Base-by-base conservation (phyloP, 345 rosid species). In the Citrus australasica region DNA sequence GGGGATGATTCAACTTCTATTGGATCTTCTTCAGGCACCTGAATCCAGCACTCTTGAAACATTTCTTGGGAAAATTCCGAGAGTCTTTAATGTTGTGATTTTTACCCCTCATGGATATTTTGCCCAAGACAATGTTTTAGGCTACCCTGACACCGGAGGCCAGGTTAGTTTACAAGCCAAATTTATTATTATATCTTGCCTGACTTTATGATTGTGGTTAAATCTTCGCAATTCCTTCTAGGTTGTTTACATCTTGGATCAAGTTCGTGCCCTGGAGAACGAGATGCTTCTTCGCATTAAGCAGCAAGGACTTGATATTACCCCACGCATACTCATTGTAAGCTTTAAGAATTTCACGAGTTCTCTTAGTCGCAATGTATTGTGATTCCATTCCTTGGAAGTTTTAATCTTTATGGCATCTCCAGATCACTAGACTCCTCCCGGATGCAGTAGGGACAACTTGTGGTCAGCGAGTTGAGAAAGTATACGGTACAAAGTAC, bases 81-180 rank as follows among this genome's bases (percentile, higher is more conserved):
- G 93, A 96, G 98, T 94, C 64, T 92, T 94, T 83, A 93, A 93
- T 53, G 97, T 94, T 33, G 97, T 93, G 60, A 94, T 94, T 81
- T 89, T 94, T 81, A 83, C 97, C 69, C 98, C 98, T 19, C 98
- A 94, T 79, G 98, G 98, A 42, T 94, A 87, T 88, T 94, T 94
- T 42, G 98, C 97, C 42, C 98, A 93, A 77, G 97, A 91, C 89
- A 85, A 94, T 74, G 98, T 94, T 77, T 87, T 94, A 82, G 98
- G 98, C 9, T 94, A 91, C 85, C 98, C 98, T 9, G 98, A 94
- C 82, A 94, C 98, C 1, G 98, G 98, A 59, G 98, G 98, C 81
- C 98, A 94, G 93, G 98, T 93, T 51, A 80, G 51, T 46, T 46
- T 9, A 11, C 51, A 46, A 13, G 51, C 17, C 51, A 46, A 46